Conservation (phyloP, 164 flowering plant genomes). For the Hamamelis virginiana region DNA sequence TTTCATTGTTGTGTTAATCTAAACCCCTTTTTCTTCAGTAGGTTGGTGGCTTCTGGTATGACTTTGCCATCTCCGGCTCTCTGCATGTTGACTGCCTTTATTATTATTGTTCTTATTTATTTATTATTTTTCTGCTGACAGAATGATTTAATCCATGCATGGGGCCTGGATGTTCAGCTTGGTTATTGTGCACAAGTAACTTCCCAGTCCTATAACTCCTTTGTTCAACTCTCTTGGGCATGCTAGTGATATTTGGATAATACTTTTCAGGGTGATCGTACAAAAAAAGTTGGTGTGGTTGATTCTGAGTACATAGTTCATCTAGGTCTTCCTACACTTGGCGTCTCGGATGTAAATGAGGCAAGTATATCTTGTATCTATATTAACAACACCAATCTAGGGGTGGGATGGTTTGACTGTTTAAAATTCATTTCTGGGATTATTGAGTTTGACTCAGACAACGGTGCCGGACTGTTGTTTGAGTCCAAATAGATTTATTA, state of each 20-base stretch:
- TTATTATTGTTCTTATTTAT: not conserved
- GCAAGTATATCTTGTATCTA: constrained; percentile 26
- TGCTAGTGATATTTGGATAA: not conserved
- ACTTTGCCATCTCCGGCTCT: no score
- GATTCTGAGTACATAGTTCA: constrained; percentile 83
- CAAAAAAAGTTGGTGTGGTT: constrained; percentile 79
- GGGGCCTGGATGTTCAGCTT: constrained; percentile 88
- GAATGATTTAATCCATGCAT: constrained; percentile 96
- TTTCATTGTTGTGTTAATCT: not conserved
- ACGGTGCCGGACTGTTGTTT: no score
- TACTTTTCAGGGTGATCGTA: constrained; percentile 71
- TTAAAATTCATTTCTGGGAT: no score
- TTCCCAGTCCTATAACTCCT: not conserved
- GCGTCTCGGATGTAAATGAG: constrained; percentile 39
- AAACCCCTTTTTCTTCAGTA: not conserved
- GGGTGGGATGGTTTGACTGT: no score
- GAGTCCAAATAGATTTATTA: no score
- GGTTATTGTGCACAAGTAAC: constrained; percentile 92
- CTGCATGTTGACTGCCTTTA: not conserved
- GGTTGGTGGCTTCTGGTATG: not conserved
- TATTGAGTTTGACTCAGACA: no score
- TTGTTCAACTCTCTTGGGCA: not conserved
- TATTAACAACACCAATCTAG: not conserved
- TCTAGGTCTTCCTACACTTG: constrained; percentile 78
- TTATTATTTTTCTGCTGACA: constrained; percentile 23